Base-by-base conservation (phyloP, 2,329 filamentous ascomycete species). In the Alternaria burnsii region DNA sequence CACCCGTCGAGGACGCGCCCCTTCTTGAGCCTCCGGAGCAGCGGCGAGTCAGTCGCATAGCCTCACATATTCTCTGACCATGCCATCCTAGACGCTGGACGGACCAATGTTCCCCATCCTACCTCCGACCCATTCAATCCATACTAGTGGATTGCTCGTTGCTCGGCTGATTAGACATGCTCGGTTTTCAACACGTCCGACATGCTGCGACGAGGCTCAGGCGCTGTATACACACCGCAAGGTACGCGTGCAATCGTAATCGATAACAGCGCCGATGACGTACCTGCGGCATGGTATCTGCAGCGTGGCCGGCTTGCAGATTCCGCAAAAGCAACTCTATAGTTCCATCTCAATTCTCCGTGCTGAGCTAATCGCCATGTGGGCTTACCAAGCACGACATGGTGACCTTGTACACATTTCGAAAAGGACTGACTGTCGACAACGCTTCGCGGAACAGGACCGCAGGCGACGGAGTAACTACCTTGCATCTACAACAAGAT, bases 281-380 rank as follows among this genome's bases (percentile, higher is more conserved):
- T 57, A 57, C 54, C 54, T 43, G 46, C 54, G 42, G 36, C 44
- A 22, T 42, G 12, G 28, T 43, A 48, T 36, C n/a, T 50, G 22
- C 30, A 24, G 38, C 16, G 30, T n/a, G 34, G n/a, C 30, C 22
- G 9, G 46, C 30, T 24, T 50, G 46, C 46, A 50, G 46, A 50
- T 38, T 32, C 46, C 46, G 32, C 46, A 50, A 38, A 50, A 50
- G 46, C 46, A 50, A 50, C 32, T 11, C 36, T 9, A 14, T 36
- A 34, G 46, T 34, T 16, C 18, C 46, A 36, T 34, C 46, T 9
- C 30, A 48, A 22, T 36, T 48, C 46, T 48, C 46, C 30, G 46
- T 48, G 46, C 46, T 36, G 46, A 48, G 30, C 46, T 34, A 36
- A 48, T 36, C 28, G 30, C 14, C 16, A 3, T 9, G 30, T 16